These are phyloP conservation scores for Ajuga reptans DNA, from an alignment of 305 asterid species.

Conservation along the genomic window DNA sequence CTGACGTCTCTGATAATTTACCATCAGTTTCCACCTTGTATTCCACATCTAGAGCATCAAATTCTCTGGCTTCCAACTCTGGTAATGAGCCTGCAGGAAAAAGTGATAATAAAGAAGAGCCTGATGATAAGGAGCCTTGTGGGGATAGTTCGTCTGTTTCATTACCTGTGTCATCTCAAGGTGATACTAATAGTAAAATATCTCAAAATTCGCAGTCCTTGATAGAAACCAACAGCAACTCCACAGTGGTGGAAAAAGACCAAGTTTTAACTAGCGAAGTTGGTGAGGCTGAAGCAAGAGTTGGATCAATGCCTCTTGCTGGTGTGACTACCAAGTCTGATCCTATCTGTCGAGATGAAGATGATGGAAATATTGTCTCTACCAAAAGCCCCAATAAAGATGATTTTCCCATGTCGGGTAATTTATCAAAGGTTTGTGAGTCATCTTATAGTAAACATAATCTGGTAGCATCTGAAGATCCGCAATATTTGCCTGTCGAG, in stretches of 20 bases:
- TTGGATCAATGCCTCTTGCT: constrained; percentile 20
- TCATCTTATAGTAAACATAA: constrained; percentile 13
- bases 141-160: constrained; percentile 18
- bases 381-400: constrained; percentile 17
- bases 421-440: constrained; percentile 21
- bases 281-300: constrained; percentile 18
- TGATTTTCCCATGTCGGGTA: constrained; percentile 23
- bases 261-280: constrained; percentile 10
- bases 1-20: constrained; percentile 17
- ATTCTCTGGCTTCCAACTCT: constrained; percentile 14
- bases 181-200: constrained; percentile 12
- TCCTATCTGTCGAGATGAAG: constrained; percentile 10
- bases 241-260: constrained; percentile 23
- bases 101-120: constrained; percentile 11
- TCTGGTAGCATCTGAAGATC: constrained; percentile 19
- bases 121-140: constrained; percentile 12
- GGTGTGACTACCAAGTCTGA: constrained; percentile 25
- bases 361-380: constrained; percentile 16
- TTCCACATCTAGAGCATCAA: constrained; percentile 8
- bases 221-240: constrained; percentile 12
- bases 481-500: constrained; percentile 24
- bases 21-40: constrained; percentile 20
- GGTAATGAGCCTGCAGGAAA: constrained; percentile 15
- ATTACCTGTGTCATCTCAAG: constrained; percentile 12
- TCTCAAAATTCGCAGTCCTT: constrained; percentile 24